These are phyloP conservation scores for Pseudocercospora macadamiae DNA, from an alignment of 2,329 filamentous ascomycete genomes.

Conservation along the genomic window DNA sequence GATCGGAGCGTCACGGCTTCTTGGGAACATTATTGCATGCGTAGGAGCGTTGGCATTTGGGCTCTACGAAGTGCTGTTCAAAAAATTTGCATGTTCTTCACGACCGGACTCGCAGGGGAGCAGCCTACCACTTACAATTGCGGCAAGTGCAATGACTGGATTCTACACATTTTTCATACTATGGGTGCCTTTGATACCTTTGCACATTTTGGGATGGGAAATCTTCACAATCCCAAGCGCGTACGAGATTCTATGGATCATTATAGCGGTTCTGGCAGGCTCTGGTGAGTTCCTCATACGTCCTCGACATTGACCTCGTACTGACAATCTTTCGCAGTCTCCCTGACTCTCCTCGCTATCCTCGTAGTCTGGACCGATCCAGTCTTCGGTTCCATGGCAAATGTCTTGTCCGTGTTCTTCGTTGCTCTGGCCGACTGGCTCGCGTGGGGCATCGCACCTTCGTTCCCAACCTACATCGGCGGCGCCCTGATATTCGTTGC, in stretches of 20 bases:
- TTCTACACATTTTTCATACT: constrained; percentile 36
- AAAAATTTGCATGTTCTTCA: constrained; percentile 39
- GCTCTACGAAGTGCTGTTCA: constrained; percentile 41
- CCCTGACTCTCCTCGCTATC: constrained; percentile 36
- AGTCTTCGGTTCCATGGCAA: constrained; percentile 39
- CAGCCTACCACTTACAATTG: constrained; percentile 35
- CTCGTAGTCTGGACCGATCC: constrained; percentile 41
- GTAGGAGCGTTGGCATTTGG: constrained; percentile 39
- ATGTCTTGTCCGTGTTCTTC: constrained; percentile 39
- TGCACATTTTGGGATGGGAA: constrained; percentile 37
- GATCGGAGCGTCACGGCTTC: constrained; percentile 33
- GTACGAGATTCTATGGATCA: constrained; percentile 33
- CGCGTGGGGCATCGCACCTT: constrained; percentile 36
- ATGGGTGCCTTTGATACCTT: constrained; percentile 34
- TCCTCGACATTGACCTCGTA: constrained; percentile 2
- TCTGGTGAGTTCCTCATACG: constrained; percentile 24
- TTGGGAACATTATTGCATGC: constrained; percentile 37
- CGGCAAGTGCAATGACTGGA: constrained; percentile 37
- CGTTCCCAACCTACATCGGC: constrained; percentile 36
- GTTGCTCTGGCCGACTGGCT: constrained; percentile 40
- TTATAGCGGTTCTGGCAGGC: constrained; percentile 35
- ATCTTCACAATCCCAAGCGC: constrained; percentile 32
- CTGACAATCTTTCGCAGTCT: no score
- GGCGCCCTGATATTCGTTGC: constrained; percentile 36
- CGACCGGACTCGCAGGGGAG: constrained; percentile 30